Evolutionary conservation across 2,329 filamentous ascomycete genomes (phyloP).

Genomic region (Chaetomiaceae sp.): DNA sequence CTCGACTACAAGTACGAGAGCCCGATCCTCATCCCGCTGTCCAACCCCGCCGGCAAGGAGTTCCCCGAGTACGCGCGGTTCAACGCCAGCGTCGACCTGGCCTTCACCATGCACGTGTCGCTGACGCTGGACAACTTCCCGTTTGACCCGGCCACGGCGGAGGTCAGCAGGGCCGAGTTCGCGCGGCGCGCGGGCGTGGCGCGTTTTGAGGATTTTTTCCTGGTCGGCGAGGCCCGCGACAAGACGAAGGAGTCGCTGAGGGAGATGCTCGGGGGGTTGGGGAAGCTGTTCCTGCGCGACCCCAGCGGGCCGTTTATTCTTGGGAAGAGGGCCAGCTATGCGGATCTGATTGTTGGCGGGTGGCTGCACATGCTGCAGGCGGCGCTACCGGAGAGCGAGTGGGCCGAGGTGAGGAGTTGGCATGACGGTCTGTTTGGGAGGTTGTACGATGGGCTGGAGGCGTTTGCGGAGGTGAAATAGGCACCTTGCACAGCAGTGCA

Average conservation of each 20-base stretch:
- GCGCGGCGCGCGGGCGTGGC: conserved; percentile 44
- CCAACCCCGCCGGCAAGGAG: conserved; percentile 38
- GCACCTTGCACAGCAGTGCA: no score
- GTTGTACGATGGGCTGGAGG: conserved; percentile 43
- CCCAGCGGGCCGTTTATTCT: conserved; percentile 55
- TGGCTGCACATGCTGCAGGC: conserved; percentile 33
- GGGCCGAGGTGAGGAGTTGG: conserved; percentile 39
- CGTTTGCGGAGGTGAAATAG: neutral
- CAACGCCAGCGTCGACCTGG: conserved; percentile 41
- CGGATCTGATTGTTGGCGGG: conserved; percentile 46
- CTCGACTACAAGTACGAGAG: conserved; percentile 38
- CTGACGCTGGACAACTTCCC: conserved; percentile 38
- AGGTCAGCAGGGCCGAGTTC: conserved; percentile 51
- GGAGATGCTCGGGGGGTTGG: conserved; percentile 32
- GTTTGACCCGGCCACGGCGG: conserved; percentile 43
- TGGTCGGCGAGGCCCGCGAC: conserved; percentile 44
- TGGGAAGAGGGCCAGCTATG: conserved; percentile 50
- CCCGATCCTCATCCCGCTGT: conserved; percentile 40
- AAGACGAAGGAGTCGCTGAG: conserved; percentile 45
- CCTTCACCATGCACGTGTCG: conserved; percentile 36
- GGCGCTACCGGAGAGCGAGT: conserved; percentile 33
- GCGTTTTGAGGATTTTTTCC: conserved; percentile 44
- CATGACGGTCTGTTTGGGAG: conserved; percentile 46
- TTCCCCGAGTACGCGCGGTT: conserved; percentile 42
- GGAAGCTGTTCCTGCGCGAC: conserved; percentile 47